phyloP scores from a whole-genome alignment of 805 yeast species.

The Ogataea dorogensis region DNA sequence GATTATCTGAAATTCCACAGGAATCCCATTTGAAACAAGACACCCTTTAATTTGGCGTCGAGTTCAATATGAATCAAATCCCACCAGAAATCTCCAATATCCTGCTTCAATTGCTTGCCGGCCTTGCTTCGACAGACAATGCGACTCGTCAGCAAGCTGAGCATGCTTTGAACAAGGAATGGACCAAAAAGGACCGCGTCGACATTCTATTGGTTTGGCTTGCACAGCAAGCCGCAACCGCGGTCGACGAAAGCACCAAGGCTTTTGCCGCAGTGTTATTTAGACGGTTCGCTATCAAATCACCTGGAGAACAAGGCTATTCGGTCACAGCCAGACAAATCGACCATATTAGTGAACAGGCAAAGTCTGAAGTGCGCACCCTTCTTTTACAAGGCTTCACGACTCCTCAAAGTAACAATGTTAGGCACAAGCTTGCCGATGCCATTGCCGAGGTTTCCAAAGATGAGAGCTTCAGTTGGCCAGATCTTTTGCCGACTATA shows the following conservation, averaged over 20 bases:
- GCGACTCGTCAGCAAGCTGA: conserved; percentile 74
- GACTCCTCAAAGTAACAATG: conserved; percentile 64
- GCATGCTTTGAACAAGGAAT: conserved; percentile 62
- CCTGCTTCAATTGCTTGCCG: conserved; percentile 55
- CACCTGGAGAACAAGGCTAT: conserved; percentile 63
- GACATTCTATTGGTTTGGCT: conserved; percentile 72
- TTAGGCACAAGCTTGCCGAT: conserved; percentile 90
- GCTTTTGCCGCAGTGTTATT: conserved; percentile 86
- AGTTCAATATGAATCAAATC: conserved; percentile 40
- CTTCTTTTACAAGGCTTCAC: conserved; percentile 73
- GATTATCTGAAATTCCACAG: not conserved
- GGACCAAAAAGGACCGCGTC: conserved; percentile 69
- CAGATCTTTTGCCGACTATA: conserved; percentile 71
- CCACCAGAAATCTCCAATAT: conserved; percentile 61
- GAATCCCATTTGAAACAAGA: conserved; percentile 1
- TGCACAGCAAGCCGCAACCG: conserved; percentile 72
- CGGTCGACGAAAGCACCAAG: conserved; percentile 56
- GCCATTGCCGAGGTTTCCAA: conserved; percentile 91
- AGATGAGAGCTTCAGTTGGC: conserved; percentile 67
- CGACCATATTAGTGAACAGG: conserved; percentile 61
- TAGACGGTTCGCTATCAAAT: conserved; percentile 77
- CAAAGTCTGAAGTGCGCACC: conserved; percentile 59
- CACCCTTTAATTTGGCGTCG: conserved; percentile 12
- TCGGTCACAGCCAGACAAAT: conserved; percentile 75
- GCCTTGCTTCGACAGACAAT: conserved; percentile 80